Base-by-base conservation (phyloP, 805 yeast genomes). In the Schizosaccharomyces japonicus region DNA sequence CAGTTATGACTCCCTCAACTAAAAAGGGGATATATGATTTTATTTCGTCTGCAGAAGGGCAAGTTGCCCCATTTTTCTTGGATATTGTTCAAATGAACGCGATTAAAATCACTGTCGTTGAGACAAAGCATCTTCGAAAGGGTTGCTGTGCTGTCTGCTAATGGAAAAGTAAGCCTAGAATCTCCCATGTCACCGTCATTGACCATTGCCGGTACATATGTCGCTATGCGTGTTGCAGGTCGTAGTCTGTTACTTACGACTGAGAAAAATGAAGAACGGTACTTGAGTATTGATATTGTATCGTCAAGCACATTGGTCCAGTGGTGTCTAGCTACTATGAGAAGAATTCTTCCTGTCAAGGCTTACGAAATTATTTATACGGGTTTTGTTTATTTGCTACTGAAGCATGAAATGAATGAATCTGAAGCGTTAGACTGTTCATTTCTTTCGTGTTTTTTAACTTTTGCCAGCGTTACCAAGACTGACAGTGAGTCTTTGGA, bases 371-470 rank as follows among this genome's bases (percentile, higher is more conserved):
- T 42, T 27, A 21, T 42, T 6, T 27, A 28, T 25, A 42, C 46
- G 2, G 29, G 61, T 65, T n/a, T 73, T 25, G 13, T 42, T 10
- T 36, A 15, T 23, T 17, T 27, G 5, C 28, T 36, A 7, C 23
- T 36, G 17, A 23, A 25, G 2, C 23, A 19, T 36, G 23, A 36
- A 23, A 11, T 36, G 6, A 36, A 23, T 23, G 27, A 36, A 8
- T 25, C 17, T 36, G 42, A 36, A 23, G 42, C 42, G 1, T 36
- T 36, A 13, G 13, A 19, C 4, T 36, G 27, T 15, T 17, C 42
- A 36, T n/a, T 36, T 8, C 23, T 36, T 13, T 25, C 42, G 13
- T 42, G 46, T 11, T 28, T 42, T 17, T 10, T n/a, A 30, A 23
- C 19, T 17, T 42, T 42, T 28, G 21, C 27, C 25, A 15, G 30